Evolutionary conservation across 2,329 filamentous ascomycete genomes (phyloP), one percentile per base, ranked within the genome.

Genomic region (Paecilomyces variotii): DNA sequence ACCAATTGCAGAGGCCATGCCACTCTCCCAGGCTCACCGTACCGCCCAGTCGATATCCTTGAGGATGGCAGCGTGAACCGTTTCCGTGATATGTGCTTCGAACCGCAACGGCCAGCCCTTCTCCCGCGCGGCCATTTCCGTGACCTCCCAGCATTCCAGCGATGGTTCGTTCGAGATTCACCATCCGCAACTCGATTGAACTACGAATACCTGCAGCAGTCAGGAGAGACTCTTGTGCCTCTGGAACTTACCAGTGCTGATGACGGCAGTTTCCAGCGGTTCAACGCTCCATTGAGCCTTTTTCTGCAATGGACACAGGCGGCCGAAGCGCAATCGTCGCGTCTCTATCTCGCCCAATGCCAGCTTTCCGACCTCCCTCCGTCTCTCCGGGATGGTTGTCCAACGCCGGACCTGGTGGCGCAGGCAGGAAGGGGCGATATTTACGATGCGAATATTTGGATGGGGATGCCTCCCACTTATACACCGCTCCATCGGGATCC

Each of bases 401-500:
- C 87, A 0, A 81, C 82, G 0, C 92, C 91, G 0, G 70, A 78
- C 0, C 67, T 92, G 3, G 84, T 96, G 2, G 72, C 68, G 2
- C 70, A 77, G 5, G 81, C 84, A 1, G 89, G 89, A 0, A 88
- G 83, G 64, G 91, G 90, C 2, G 92, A 97, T 70, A 75, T 97
- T n/a, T 97, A 97, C 70, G 84, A 82, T 65, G 87, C 88, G 0
- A 95, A 89, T 65, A 78, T 97, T 51, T 99, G 93, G 93, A 81
- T 97, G 11, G 94, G 94, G 0, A 79, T 87, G 12, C 85, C 91
- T 45, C 91, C 91, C 0, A 97, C 92, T 0, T 91, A 91, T 65
- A 97, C 94, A 0, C 91, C 94, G 2, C 78, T 96, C 2, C 94
- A 99, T 73, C 84, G 89, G 57, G 94, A 99, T 68, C 94, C 94